Conservation (phyloP, 257 asterid genomes). For the Phtheirospermum japonicum region DNA sequence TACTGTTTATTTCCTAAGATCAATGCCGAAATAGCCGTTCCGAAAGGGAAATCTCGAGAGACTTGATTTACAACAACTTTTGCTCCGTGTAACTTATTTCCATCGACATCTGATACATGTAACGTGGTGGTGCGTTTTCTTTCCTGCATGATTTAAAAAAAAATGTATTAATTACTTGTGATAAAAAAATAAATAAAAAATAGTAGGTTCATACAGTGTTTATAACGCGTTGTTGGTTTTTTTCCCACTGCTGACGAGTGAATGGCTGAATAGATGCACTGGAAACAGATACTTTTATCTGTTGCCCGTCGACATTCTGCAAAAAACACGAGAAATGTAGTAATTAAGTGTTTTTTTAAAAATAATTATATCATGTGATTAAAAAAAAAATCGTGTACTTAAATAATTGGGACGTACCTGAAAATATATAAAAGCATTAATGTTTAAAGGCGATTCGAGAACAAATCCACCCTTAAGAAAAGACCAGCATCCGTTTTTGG, state of each 20-base stretch:
- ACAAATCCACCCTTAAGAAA: slow-evolving; percentile 66
- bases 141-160: slow-evolving; percentile 36
- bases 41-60: slow-evolving; percentile 58
- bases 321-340: not conserved
- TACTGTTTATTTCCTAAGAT: slow-evolving; percentile 47
- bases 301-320: slow-evolving; percentile 35
- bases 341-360: not conserved
- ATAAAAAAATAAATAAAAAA: not conserved
- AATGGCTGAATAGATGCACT: slow-evolving; percentile 59
- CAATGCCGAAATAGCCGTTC: slow-evolving; percentile 45
- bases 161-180: not conserved
- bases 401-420: slow-evolving; percentile 28
- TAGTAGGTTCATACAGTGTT: slow-evolving; percentile 28
- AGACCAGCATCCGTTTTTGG: slow-evolving; percentile 58
- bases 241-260: slow-evolving; percentile 43
- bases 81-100: slow-evolving; percentile 43
- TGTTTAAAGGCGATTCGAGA: slow-evolving; percentile 35
- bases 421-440: slow-evolving; percentile 31
- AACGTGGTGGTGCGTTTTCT: slow-evolving; percentile 47
- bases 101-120: slow-evolving; percentile 47
- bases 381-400: not conserved
- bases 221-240: slow-evolving; percentile 36
- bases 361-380: not conserved
- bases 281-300: slow-evolving; percentile 33
- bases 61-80: slow-evolving; percentile 41